Base-by-base conservation (phyloP, 1,139 yeast genomes). In the Candida dubliniensis region DNA sequence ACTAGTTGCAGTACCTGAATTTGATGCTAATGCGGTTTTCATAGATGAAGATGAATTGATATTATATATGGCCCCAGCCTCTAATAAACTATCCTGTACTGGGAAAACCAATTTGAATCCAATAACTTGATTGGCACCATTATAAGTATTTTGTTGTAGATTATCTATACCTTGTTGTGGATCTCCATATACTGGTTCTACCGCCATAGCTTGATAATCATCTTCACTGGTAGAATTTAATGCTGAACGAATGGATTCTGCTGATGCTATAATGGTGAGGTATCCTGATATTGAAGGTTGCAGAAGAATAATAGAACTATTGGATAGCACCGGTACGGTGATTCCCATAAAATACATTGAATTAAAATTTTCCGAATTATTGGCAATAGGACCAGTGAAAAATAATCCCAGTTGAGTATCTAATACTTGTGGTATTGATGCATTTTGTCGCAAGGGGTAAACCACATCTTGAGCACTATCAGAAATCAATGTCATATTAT, bases 281-380 rank as follows among this genome's bases (percentile, higher is more conserved):
- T 81, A 90, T 0, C 96, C 97, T 1, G 84, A 77, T 4, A 87
- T 69, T 14, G 77, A 71, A 2, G 86, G 82, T 13, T 76, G 67
- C 27, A 76, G 66, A 24, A 85, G 64, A 41, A 87, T 69, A 24
- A 88, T 84, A 4, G 96, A 86, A 11, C 84, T 75, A 57, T 87
- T 85, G 12, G 89, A 79, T 56, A 74, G 81, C 1, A 90, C 77
- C 0, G 96, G 95, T 6, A 89, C 55, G 0, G 89, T 81, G 36
- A 83, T 57, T 1, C 87, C 82, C 65, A 81, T 63, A 56, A 74
- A 77, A 52, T 71, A 71, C 2, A 64, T 42, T 67, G 64, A 63
- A 10, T 31, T n/a, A 8, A 36, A 18, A 27, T 37, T 34, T 57
- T 49, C 59, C 27, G 38, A 64, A 30, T 63, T 66, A 53, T 79